Percentiles rank a stretch among this genome's conserved stretches.
These are phyloP conservation scores for Paecilomyces sp. DNA, from an alignment of 2,329 filamentous ascomycete genomes.

Conservation along the genomic window DNA sequence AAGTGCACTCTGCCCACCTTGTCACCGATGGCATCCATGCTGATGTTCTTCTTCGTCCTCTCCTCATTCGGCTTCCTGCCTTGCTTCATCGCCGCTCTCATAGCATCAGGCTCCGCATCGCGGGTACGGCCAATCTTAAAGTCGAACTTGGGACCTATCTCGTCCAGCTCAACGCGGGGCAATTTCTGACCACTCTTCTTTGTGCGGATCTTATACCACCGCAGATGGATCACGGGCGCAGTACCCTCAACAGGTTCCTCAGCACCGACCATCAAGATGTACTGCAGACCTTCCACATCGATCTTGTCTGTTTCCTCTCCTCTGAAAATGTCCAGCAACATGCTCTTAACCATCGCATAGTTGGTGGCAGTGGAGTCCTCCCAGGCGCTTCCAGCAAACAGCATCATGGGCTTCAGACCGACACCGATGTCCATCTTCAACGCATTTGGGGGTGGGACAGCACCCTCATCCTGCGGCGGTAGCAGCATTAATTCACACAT, in stretches of 20 bases:
- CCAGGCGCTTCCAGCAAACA: constrained; percentile 85
- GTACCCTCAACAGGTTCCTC: constrained; percentile 50
- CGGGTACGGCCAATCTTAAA: constrained; percentile 75
- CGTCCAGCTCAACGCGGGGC: constrained; percentile 85
- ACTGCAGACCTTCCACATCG: constrained; percentile 91
- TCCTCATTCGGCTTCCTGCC: constrained; percentile 55
- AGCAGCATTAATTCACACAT: constrained; percentile 90
- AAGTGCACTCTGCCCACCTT: constrained; percentile 92
- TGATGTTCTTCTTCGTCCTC: constrained; percentile 90
- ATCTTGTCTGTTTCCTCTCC: constrained; percentile 73
- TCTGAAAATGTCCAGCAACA: constrained; percentile 87
- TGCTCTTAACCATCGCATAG: constrained; percentile 78
- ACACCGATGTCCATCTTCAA: constrained; percentile 61
- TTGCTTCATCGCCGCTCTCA: constrained; percentile 88
- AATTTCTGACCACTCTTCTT: constrained; percentile 80
- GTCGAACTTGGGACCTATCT: constrained; percentile 92
- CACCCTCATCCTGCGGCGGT: constrained; percentile 50
- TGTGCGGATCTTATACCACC: constrained; percentile 80
- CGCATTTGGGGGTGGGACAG: constrained; percentile 37
- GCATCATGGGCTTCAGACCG: constrained; percentile 79
- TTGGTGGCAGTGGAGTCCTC: constrained; percentile 72
- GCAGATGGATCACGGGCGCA: constrained; percentile 51
- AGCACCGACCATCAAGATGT: constrained; percentile 74
- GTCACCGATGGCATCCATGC: constrained; percentile 85
- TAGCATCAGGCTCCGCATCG: constrained; percentile 68